phyloP scores from a whole-genome alignment of 2,329 filamentous ascomycete genomes.

The Pseudogymnoascus destructans region DNA sequence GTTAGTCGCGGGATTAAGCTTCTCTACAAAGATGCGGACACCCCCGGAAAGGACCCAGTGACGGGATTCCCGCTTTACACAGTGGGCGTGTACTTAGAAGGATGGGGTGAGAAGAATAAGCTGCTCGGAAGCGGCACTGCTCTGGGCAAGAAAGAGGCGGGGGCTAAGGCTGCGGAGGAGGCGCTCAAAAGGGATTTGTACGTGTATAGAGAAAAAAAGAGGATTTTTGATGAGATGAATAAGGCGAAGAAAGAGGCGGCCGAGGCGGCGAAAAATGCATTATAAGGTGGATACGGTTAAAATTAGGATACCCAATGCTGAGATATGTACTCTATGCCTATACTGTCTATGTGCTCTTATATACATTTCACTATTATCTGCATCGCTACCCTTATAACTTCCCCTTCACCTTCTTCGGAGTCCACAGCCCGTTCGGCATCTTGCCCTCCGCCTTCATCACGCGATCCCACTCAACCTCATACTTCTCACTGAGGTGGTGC shows the following conservation, averaged over 20 bases:
- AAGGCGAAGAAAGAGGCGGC: slow-evolving; percentile 17
- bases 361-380: not conserved
- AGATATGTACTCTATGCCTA: not conserved
- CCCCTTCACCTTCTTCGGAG: not conserved
- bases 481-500: slow-evolving; percentile 27
- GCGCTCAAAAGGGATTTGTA: slow-evolving; percentile 50
- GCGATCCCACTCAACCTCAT: slow-evolving; percentile 32
- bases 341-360: not conserved
- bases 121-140: slow-evolving; percentile 51
- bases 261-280: not conserved
- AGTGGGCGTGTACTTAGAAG: slow-evolving; percentile 51
- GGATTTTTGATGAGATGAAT: slow-evolving; percentile 30
- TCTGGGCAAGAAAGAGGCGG: slow-evolving; percentile 56
- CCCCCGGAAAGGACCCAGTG: slow-evolving; percentile 40
- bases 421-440: slow-evolving; percentile 6
- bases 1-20: slow-evolving; percentile 38
- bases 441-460: slow-evolving; percentile 26
- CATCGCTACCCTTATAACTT: not conserved
- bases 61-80: slow-evolving; percentile 44
- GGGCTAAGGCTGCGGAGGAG: slow-evolving; percentile 48
- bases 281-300: not conserved
- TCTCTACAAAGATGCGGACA: slow-evolving; percentile 44
- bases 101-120: slow-evolving; percentile 52
- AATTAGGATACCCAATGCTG: slow-evolving; percentile 1
- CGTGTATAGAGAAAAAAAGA: slow-evolving; percentile 34